phyloP scores from a whole-genome alignment of 345 rosid species.

The Rhodomyrtus tomentosa region DNA sequence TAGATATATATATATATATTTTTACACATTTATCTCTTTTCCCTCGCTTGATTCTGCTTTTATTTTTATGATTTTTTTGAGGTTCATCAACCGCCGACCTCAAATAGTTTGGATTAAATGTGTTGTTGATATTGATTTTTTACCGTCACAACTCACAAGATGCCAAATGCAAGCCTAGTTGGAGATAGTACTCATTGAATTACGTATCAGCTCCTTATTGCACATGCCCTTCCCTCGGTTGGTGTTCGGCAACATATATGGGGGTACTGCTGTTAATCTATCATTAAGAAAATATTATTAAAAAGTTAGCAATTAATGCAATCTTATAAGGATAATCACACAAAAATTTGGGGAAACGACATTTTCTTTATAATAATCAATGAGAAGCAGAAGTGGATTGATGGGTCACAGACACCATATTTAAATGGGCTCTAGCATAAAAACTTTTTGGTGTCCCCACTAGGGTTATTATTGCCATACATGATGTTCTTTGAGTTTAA shows the following conservation, averaged over 20 bases:
- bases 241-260: background rate
- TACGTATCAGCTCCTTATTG: background rate
- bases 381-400: background rate
- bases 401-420: background rate
- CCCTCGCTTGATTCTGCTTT: too few relatives aligned
- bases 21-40: too few relatives aligned
- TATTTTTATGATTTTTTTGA: too few relatives aligned
- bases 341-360: background rate
- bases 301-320: background rate
- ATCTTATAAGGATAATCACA: background rate
- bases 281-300: background rate
- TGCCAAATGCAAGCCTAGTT: background rate
- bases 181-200: background rate
- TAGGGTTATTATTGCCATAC: background rate
- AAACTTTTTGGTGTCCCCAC: background rate
- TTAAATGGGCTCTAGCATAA: background rate
- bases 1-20: too few relatives aligned
- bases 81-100: too few relatives aligned
- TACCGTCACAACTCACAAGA: background rate
- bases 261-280: background rate
- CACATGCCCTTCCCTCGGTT: background rate
- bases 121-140: too few relatives aligned
- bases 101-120: too few relatives aligned
- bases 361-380: background rate
- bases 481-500: background rate